phyloP scores from a whole-genome alignment of 2,329 filamentous ascomycete genomes.

The Cladosporium austrohemisphaericum region DNA sequence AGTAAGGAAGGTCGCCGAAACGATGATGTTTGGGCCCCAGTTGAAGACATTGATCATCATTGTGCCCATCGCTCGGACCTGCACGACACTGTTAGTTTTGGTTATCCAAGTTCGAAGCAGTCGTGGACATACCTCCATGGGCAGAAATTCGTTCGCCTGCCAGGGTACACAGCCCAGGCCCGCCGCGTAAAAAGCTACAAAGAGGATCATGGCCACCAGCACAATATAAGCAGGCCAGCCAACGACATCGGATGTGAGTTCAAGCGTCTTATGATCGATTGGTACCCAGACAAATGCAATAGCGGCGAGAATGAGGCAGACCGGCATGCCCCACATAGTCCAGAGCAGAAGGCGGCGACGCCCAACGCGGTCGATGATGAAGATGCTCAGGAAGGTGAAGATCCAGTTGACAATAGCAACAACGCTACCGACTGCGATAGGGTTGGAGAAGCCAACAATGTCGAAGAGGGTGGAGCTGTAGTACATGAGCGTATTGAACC shows the following conservation, averaged over 20 bases:
- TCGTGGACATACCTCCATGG: no score
- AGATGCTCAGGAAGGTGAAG: slow-evolving; percentile 68
- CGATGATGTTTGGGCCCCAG: slow-evolving; percentile 81
- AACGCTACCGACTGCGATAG: slow-evolving; percentile 73
- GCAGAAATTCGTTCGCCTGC: slow-evolving; percentile 89
- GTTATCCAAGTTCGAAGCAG: no score
- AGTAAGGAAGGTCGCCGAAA: slow-evolving; percentile 83
- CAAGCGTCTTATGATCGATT: slow-evolving; percentile 30
- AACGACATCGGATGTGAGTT: slow-evolving; percentile 38
- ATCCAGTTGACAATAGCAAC: slow-evolving; percentile 79
- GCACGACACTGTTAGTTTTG: no score
- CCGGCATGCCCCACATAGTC: slow-evolving; percentile 73
- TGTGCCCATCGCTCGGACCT: slow-evolving; percentile 70
- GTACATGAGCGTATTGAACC: slow-evolving; percentile 65
- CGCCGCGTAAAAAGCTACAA: slow-evolving; percentile 80
- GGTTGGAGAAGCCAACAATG: slow-evolving; percentile 70
- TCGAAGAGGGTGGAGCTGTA: slow-evolving; percentile 44
- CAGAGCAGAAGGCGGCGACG: slow-evolving; percentile 70
- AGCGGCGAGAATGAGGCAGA: slow-evolving; percentile 66
- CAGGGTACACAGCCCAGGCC: slow-evolving; percentile 91
- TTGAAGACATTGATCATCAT: slow-evolving; percentile 75
- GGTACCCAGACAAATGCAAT: slow-evolving; percentile 65
- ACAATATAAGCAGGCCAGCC: slow-evolving; percentile 50
- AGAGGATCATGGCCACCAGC: slow-evolving; percentile 71
- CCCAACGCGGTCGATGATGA: slow-evolving; percentile 74